Evolutionary conservation across 2,329 filamentous ascomycete species (phyloP), one percentile per base, ranked within the genome.

Genomic region (Dactylellina parvicollis): DNA sequence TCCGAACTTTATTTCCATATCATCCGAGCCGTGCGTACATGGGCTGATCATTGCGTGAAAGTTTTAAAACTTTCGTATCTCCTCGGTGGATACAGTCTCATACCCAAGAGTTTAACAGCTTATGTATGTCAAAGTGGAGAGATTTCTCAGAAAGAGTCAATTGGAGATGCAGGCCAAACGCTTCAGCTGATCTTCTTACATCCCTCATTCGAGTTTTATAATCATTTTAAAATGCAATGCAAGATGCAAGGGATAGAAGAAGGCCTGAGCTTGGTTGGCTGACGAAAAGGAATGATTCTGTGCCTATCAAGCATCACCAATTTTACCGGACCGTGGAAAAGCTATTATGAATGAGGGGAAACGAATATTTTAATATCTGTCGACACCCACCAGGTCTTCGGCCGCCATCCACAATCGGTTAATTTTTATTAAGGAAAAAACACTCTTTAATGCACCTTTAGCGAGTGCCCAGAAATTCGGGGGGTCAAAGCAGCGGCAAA

Each of bases 311-410:
- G 34, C 20, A 36, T 36, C 8, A 20, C n/a, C 28, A 34, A 59
- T 57, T 67, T 67, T 59, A 36, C 62, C 62, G 62, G 62, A 30
- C 16, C 18, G 30, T 44, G 28, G 62, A 28, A 67, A 59, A 44
- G 16, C 34, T 18, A 22, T 60, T 44, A n/a, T 24, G 14, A 44
- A 59, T 26, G 62, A 59, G 32, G 36, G 62, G 62, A 44, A 67
- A 60, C 44, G 54, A 59, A 24, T n/a, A 22, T 34, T 44, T 22
- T 44, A 40, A 34, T 34, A 28, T 30, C 16, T 20, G 36, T 67
- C 20, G 36, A 56, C 30, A 34, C 38, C 16, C 32, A 42, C 44
- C 26, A 38, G 34, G 62, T 59, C 34, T 67, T 32, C n/a, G n/a
- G 42, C 3, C 10, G 16, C 32, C 57, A 46, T 40, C 50, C 34